Base-by-base conservation (phyloP, 2,329 filamentous ascomycete genomes). In the Cladosporium phlei region DNA sequence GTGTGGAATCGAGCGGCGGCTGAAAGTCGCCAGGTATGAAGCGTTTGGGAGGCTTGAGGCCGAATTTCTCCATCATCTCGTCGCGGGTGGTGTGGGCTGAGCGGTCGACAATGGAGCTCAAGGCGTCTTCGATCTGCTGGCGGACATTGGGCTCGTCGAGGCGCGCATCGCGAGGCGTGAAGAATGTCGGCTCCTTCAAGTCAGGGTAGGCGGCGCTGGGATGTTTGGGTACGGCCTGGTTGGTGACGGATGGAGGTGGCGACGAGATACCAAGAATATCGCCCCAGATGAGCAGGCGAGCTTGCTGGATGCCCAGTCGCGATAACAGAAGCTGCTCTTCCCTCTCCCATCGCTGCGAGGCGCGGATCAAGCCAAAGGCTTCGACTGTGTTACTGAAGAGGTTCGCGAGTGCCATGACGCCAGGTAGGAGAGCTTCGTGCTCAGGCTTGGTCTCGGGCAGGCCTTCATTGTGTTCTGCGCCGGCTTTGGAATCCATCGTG, bases 301-400 rank as follows among this genome's bases (percentile, higher is more conserved):
- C 69, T 55, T 74, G 71, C 53, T 73, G 68, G 19, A 74, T 63
- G 44, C 71, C 71, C 5, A 74, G 59, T 43, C 67, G 65, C 3
- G 66, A 61, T 21, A 73, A 62, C 17, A 68, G 62, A 17, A 71
- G 62, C 50, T 70, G 69, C 51, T 74, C 70, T 11, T 62, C 59
- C 48, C 64, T 66, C 30, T 70, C 64, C 54, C 66, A 67, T 48
- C 69, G 63, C 38, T 69, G 68, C 38, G 61, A 59, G 1, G 69
- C 66, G 46, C 71, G 66, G 46, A 74, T 69, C 20, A 70, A 61
- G 28, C 68, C 69, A 59, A 73, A 72, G 19, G 68, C 68, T 54
- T 73, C 71, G 33, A 72, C 69, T 49, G 69, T 72, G 35, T 66
- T 68, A 56, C 68, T 70, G 64, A 73, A 73, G 24, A 72, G 64